A percentile compares a stretch with the other conserved stretches of the same genome.
phyloP scores from a whole-genome alignment of 768 basidiomycete species.

The Boletales sp. region DNA sequence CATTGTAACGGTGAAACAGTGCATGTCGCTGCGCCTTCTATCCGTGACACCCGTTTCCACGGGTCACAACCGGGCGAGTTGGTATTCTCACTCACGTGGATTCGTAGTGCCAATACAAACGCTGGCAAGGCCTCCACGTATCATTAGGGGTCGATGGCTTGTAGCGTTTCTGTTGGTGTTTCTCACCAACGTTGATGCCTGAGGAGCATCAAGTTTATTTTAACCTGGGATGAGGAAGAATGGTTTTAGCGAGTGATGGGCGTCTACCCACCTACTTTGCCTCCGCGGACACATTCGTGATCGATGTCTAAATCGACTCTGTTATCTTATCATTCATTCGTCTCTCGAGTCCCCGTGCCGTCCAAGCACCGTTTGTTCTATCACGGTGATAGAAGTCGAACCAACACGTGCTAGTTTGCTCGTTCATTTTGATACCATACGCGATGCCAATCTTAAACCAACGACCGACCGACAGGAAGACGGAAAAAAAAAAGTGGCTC shows the following conservation, averaged over 20 bases:
- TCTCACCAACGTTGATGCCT: neutral
- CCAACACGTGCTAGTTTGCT: constrained; percentile 6
- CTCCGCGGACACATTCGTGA: constrained; percentile 23
- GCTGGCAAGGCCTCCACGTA: too few species aligned
- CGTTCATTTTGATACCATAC: neutral
- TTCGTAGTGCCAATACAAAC: neutral
- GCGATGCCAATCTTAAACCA: too few species aligned
- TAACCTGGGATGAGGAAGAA: constrained; percentile 6
- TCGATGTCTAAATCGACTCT: constrained; percentile 12
- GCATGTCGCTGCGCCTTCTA: too few species aligned
- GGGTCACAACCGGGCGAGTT: constrained; percentile 16
- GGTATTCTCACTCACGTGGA: neutral
- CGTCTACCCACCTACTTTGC: neutral
- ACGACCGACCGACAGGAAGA: too few species aligned
- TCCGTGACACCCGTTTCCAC: constrained; percentile 2
- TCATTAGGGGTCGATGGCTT: neutral
- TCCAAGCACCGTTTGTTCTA: constrained; percentile 14
- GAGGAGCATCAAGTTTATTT: neutral
- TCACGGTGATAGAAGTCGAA: neutral
- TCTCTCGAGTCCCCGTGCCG: constrained; percentile 17
- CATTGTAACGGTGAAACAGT: neutral
- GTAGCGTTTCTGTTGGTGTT: constrained; percentile 4
- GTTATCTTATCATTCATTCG: constrained; percentile 25
- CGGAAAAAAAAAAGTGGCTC: neutral
- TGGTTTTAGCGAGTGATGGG: neutral